Evolutionary conservation across 2,329 filamentous ascomycete species (phyloP), one percentile per base, ranked within the genome.

Genomic region (Exophiala sp.): DNA sequence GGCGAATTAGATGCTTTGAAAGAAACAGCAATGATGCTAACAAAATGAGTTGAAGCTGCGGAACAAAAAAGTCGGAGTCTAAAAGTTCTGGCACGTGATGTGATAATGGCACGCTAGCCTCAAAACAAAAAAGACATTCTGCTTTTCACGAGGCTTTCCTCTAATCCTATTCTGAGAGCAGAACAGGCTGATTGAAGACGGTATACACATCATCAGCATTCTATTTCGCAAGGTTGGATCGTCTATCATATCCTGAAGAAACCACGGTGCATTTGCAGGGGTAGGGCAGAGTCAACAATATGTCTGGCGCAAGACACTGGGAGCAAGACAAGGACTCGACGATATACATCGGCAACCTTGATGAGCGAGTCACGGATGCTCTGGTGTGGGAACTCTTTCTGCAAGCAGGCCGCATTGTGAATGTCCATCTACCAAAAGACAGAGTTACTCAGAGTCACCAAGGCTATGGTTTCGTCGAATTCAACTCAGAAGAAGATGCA

Each of bases 391-490:
- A 99, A 78, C 81, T 99, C 66, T 97, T 97, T 91, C 85, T 96
- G 52, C 94, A 99, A 77, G 91, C 91, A 70, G 94, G 94, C 51
- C 91, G 92, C 65, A 95, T 99, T 66, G 89, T 95, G 69, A 97
- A 97, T 74, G 92, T 99, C 60, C 94, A 99, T 75, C 85, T 99
- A 69, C 94, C 94, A 52, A 96, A 96, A 78, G 94, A 99, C 73
- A 89, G 94, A 71, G 94, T 99, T 64, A 96, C 94, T 43, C 91
- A 96, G 69, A 87, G 86, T 53, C 94, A 99, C 72, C 94, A 97
- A 74, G 94, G 94, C 65, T 99, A 96, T 78, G 94, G 94, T 65
- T 99, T 99, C 74, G 94, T 99, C 72, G 94, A 99, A 74, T 99
- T 96, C 72, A 92, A 91, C 68, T 91, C 88, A 63, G 91, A 96